Percentiles rank a stretch among this genome's conserved stretches.
phyloP scores from a whole-genome alignment of 306 rosid genomes.

The Malus sieversii region DNA sequence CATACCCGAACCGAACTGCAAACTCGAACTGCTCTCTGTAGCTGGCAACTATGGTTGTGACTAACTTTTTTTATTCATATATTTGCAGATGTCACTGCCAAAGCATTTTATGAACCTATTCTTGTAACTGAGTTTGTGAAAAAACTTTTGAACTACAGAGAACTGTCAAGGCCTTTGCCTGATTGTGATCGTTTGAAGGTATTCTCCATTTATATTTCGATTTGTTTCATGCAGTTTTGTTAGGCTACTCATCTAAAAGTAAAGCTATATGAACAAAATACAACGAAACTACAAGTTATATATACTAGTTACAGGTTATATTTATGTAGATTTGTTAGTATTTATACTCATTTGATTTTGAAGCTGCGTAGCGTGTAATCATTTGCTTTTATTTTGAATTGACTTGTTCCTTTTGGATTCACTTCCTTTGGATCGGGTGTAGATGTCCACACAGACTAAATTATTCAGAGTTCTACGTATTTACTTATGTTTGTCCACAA shows the following conservation, averaged over 20 bases:
- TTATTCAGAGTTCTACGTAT: background rate
- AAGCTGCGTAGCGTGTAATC: background rate
- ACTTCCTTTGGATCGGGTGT: background rate
- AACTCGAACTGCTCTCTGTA: too few relatives aligned
- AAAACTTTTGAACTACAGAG: constrained; percentile 18
- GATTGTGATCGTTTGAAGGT: constrained; percentile 65
- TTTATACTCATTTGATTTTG: background rate
- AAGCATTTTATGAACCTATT: constrained; percentile 53
- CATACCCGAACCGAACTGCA: too few relatives aligned
- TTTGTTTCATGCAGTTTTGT: too few relatives aligned
- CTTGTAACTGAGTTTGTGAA: constrained; percentile 30
- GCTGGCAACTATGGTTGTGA: too few relatives aligned
- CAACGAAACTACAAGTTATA: background rate
- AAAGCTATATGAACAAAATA: too few relatives aligned
- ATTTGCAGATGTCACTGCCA: constrained; percentile 58
- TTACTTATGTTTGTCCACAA: background rate
- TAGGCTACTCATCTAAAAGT: too few relatives aligned
- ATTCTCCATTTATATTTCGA: background rate
- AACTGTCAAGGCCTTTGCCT: constrained; percentile 27
- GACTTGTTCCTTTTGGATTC: background rate
- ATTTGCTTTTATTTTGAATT: background rate
- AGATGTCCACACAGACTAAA: background rate
- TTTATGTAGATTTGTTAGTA: background rate
- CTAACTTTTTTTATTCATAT: background rate
- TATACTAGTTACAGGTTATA: background rate